Evolutionary conservation across 768 basidiomycete species (phyloP).

Genomic region (Lactarius quietus): DNA sequence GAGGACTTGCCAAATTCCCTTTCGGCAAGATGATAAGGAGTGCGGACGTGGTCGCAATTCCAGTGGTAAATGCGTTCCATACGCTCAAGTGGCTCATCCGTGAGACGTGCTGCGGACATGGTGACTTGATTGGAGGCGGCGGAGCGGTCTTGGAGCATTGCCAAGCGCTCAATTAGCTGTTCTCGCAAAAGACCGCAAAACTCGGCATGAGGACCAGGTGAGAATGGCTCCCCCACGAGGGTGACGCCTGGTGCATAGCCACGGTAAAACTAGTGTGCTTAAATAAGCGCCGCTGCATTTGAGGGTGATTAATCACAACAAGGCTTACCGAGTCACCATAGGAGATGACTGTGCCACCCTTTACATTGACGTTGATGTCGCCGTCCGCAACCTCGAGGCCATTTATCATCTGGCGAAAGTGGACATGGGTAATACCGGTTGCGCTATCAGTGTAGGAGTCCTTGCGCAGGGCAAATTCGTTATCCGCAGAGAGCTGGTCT

Average conservation of each 20-base stretch:
- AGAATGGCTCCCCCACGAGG: constrained; percentile 30
- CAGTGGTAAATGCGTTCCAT: constrained; percentile 48
- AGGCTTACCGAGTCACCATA: constrained; percentile 21
- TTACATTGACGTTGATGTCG: constrained; percentile 91
- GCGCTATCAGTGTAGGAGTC: constrained; percentile 86
- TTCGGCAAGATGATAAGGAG: constrained; percentile 38
- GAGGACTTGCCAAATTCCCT: constrained; percentile 11
- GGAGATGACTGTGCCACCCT: constrained; percentile 12
- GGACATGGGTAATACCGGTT: constrained; percentile 87
- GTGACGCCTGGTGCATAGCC: constrained; percentile 46
- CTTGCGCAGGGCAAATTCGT: constrained; percentile 58
- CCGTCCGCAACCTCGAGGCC: constrained; percentile 88
- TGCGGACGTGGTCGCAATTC: constrained; percentile 53
- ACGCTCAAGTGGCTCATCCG: constrained; percentile 30
- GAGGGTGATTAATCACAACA: constrained; percentile 37
- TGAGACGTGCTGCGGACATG: constrained; percentile 37
- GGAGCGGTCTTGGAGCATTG: constrained; percentile 29
- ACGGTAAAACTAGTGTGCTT: constrained; percentile 62
- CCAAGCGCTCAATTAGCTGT: constrained; percentile 36
- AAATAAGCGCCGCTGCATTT: neutral
- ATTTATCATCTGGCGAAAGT: constrained; percentile 78
- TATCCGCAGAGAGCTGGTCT: constrained; percentile 36
- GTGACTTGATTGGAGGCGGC: constrained; percentile 30
- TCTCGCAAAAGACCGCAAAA: constrained; percentile 47
- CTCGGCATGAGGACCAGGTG: constrained; percentile 44